Evolutionary conservation across 768 basidiomycete species (phyloP), one percentile per base, ranked within the genome.

Genomic region (Polyporus arcularius): DNA sequence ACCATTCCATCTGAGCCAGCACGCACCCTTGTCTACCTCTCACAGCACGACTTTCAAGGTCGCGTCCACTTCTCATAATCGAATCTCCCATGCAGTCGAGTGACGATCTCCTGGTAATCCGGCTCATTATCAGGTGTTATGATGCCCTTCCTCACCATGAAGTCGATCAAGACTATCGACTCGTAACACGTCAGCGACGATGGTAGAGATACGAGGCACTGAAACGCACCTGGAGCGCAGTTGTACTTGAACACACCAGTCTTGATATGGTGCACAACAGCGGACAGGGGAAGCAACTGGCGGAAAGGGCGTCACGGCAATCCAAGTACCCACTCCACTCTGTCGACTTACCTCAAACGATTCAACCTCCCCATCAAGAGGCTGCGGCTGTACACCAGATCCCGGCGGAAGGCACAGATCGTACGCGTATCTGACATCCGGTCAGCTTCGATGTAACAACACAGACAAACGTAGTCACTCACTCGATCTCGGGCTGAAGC

Each of bases 351-450:
- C 95, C 77, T 94, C 85, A 66, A 99, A 99, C 1, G 83, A 88
- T 70, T 97, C 95, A 2, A 97, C 97, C 71, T 99, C 97, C 28
- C 93, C 95, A 65, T 99, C 97, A 21, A 84, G 78, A 0, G 95
- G 93, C 53, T 80, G 79, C 7, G 92, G 93, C 14, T 77, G 72
- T 16, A 81, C 70, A 64, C 75, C 85, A 69, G 71, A 62, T 35
- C 73, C 75, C 5, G 76, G 63, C 0, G 93, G 94, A 21, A 97
- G 81, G 50, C 74, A 73, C 50, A 98, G 78, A 67, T 98, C 94
- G 68, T 94, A 98, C 26, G 89, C 78, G 70, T 92, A 95, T 79
- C 92, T 93, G 21, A 9, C 1, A 31, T 11, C 11, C 26, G 3
- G 15, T 56, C 10, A 26, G 35, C 11, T 12, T 4, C 18, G 5